phyloP scores from a whole-genome alignment of 106 monocot species.

The Vanilla planifolia region DNA sequence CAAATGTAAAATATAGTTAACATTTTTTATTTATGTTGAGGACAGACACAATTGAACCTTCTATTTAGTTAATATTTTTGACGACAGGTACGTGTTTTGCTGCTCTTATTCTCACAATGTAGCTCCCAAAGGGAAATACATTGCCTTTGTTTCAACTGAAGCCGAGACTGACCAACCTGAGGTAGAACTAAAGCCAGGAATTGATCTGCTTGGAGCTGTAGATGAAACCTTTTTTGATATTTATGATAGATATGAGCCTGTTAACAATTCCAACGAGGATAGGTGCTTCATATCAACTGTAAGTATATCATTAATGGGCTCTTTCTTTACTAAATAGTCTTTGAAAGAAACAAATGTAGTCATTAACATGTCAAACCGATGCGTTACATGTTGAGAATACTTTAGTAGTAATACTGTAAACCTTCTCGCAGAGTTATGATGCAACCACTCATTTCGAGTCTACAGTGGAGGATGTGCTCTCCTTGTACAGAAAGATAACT shows the following conservation, averaged over 20 bases:
- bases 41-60: no score
- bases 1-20: no score
- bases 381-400: not conserved
- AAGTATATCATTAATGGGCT: constrained; percentile 18
- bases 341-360: no score
- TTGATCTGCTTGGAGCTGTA: constrained; percentile 45
- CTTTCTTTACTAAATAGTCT: no score
- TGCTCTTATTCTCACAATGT: constrained; percentile 56
- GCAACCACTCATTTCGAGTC: constrained; percentile 86
- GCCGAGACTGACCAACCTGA: constrained; percentile 51
- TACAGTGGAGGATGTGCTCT: constrained; percentile 65
- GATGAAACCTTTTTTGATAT: constrained; percentile 61
- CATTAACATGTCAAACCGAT: no score
- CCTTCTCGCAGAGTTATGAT: constrained; percentile 71
- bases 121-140: constrained; percentile 52
- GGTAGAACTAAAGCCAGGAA: constrained; percentile 47
- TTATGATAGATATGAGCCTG: constrained; percentile 75
- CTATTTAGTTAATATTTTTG: no score
- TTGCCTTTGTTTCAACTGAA: constrained; percentile 60
- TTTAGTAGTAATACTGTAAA: no score
- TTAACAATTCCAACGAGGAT: constrained; percentile 47
- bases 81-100: constrained; percentile 74
- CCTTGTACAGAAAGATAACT: constrained; percentile 69
- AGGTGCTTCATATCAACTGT: constrained; percentile 71
- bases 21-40: no score